Evolutionary conservation across 1,284 basidiomycete species (phyloP), one percentile per base, ranked within the genome.

Genomic region (Trametes versicolor): DNA sequence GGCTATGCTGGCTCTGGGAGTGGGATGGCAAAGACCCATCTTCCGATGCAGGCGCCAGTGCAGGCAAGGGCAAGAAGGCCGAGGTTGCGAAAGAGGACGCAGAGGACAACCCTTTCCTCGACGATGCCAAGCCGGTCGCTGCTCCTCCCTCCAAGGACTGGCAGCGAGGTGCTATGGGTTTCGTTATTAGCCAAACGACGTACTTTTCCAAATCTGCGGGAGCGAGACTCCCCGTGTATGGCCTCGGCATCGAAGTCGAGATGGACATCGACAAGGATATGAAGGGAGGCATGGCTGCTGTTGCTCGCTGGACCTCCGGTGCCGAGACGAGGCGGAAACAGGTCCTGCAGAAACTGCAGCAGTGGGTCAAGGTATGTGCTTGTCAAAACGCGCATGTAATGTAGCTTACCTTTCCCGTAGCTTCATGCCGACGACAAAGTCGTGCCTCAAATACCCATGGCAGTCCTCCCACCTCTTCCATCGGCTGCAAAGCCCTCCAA

Each of bases 1-100:
- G 90, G 63, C 81, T 94, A 15, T 94, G 93, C 76, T 94, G 93
- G 93, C 67, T 94, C n/a, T 94, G 93, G 92, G 92, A 94, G 74
- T 94, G 93, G 92, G 87, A 93, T 71, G 84, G 85, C 10, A 79
- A 84, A 58, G 63, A 78, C 1, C 67, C 84, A 5, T 78, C 81
- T 21, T 29, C 63, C 23, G 43, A 55, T 48, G 57, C 63, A 21
- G 25, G 43, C 17, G 9, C 19, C 37, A 64, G 70, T 10, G 49
- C 47, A 15, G 32, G 62, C 6, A 68, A 65, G 47, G 55, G 70
- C 84, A 84, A 37, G 73, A 77, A 6, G 51, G 50, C 55, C 10
- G 48, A 69, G 77, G 43, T 71, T 17, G 48, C 63, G 15, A 65
- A 58, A 10, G 74, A 82, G 9, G 86, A 86, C 5, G 90, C 91